Conservation (phyloP, 306 rosid genomes). For the Pterocarpus macrocarpus region DNA sequence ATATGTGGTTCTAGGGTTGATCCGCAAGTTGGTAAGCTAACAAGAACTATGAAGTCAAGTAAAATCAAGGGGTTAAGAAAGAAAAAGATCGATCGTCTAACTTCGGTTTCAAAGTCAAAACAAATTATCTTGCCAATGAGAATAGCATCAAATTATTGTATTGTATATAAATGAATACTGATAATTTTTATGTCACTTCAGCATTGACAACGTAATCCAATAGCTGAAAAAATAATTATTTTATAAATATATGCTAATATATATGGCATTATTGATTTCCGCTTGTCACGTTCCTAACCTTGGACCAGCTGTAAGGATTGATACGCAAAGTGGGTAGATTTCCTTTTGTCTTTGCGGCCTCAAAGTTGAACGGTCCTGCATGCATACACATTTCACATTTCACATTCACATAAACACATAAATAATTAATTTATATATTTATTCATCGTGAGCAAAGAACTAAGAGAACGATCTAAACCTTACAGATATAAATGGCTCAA, state of each 20-base stretch:
- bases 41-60: no score
- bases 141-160: not conserved
- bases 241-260: no score
- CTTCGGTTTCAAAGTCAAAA: not conserved
- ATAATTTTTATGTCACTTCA: not conserved
- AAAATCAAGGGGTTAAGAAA: not conserved
- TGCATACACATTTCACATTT: slow-evolving; percentile 19
- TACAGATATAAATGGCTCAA: not conserved
- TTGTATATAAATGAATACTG: no score
- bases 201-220: not conserved
- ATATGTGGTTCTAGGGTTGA: no score
- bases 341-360: slow-evolving; percentile 60
- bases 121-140: not conserved
- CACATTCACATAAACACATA: slow-evolving; percentile 19
- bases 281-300: slow-evolving; percentile 51
- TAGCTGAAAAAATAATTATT: not conserved
- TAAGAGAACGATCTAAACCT: not conserved
- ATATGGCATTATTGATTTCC: not conserved
- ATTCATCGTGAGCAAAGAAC: not conserved
- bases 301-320: slow-evolving; percentile 92
- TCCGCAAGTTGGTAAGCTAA: not conserved
- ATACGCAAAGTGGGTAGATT: slow-evolving; percentile 69
- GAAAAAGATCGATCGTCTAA: not conserved
- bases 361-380: slow-evolving; percentile 90
- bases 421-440: not conserved